phyloP scores from a whole-genome alignment of 2,329 filamentous ascomycete genomes.

The Aspergillus ibericus region DNA sequence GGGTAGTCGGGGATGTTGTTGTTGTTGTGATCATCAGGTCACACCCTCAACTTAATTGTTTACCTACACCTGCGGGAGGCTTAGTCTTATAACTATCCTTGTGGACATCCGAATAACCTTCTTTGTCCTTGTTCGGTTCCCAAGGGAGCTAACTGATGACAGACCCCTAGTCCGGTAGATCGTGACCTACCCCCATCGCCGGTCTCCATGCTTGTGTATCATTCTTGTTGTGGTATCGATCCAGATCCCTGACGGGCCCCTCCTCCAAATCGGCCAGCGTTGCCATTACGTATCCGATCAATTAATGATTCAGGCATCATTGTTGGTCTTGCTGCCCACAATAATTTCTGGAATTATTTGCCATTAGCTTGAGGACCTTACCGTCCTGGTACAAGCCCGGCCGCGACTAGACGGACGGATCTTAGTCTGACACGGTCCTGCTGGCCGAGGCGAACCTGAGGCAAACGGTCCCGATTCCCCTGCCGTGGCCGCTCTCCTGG shows the following conservation, averaged over 20 bases:
- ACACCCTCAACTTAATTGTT: background rate
- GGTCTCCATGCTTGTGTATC: background rate
- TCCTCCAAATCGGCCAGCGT: slow-evolving; percentile 4
- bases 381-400: background rate
- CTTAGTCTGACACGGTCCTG: background rate
- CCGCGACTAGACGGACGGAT: background rate
- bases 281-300: slow-evolving; percentile 20
- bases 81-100: background rate
- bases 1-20: background rate
- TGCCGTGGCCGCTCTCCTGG: background rate
- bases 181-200: background rate
- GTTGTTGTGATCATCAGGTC: background rate
- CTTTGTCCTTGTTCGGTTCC: background rate
- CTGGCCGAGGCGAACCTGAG: background rate
- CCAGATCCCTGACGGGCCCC: background rate
- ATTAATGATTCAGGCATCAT: slow-evolving; percentile 10
- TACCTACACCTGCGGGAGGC: background rate
- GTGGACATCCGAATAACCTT: slow-evolving; percentile 8
- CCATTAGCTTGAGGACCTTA: background rate
- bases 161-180: background rate
- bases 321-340: slow-evolving; percentile 3
- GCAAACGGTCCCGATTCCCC: slow-evolving; percentile 1
- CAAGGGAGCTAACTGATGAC: slow-evolving; percentile 3
- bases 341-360: slow-evolving; percentile 1
- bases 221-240: background rate